These are phyloP conservation scores for Fragaria vesca DNA, from an alignment of 306 rosid species.

Conservation along the genomic window DNA sequence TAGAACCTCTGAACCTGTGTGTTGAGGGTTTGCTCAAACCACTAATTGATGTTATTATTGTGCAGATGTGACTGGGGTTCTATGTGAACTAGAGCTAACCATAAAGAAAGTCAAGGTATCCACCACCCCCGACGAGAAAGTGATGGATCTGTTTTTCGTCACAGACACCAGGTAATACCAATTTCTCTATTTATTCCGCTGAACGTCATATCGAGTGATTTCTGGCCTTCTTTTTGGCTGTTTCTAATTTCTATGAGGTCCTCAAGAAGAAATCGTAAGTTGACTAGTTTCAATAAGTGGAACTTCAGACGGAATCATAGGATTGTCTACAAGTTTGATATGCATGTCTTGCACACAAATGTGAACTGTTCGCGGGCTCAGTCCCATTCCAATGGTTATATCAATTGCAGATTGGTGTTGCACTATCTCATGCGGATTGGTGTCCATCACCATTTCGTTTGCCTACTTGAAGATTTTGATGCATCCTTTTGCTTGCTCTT, in stretches of 20 bases:
- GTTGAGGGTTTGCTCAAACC: not conserved
- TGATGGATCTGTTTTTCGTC: conserved; percentile 90
- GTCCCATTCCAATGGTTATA: not conserved
- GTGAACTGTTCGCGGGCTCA: not conserved
- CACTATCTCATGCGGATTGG: not conserved
- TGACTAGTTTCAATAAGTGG: not conserved
- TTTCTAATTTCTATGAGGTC: not conserved
- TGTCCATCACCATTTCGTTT: not conserved
- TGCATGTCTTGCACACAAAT: not conserved
- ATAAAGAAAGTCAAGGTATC: conserved; percentile 92
- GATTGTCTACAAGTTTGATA: not conserved
- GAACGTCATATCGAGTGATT: conserved; percentile 8
- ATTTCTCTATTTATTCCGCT: conserved; percentile 19
- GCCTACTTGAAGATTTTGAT: not conserved
- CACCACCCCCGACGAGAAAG: conserved; percentile 93
- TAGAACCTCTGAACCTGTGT: too few species aligned
- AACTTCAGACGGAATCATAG: not conserved
- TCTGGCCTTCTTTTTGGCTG: not conserved
- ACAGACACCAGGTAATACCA: conserved; percentile 69
- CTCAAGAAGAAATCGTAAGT: too few species aligned
- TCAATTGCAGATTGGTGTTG: not conserved
- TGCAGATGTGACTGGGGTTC: conserved; percentile 87
- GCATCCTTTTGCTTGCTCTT: not conserved
- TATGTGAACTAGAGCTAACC: conserved; percentile 76
- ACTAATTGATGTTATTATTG: not conserved